phyloP scores from a whole-genome alignment of 1,139 yeast species.

The Lodderomyces theae region DNA sequence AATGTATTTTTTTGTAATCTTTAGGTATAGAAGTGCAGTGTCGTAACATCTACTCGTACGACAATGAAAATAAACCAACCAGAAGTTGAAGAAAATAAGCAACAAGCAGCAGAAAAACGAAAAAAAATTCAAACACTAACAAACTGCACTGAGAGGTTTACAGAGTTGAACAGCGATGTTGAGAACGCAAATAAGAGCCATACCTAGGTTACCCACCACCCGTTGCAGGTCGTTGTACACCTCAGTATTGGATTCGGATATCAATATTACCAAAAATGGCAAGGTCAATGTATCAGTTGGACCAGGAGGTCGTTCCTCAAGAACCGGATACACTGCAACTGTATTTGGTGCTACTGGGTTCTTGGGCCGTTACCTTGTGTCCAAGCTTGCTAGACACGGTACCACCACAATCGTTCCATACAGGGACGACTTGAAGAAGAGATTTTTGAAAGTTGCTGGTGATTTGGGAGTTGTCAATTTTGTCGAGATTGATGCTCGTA shows the following conservation, averaged over 20 bases:
- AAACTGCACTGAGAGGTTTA: too few relatives aligned
- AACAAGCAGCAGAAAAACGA: constrained; percentile 3
- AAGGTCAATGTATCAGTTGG: constrained; percentile 71
- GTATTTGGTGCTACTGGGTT: constrained; percentile 85
- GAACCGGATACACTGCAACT: constrained; percentile 90
- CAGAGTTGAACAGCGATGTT: constrained; percentile 4
- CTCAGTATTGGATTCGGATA: constrained; percentile 51
- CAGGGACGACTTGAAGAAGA: constrained; percentile 76
- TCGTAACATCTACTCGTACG: background rate
- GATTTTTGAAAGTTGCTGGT: constrained; percentile 80
- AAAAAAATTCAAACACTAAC: constrained; percentile 4
- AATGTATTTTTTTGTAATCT: background rate
- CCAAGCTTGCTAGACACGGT: constrained; percentile 80
- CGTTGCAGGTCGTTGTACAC: constrained; percentile 35
- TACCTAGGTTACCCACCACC: constrained; percentile 8
- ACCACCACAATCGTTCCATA: constrained; percentile 73
- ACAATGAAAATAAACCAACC: constrained; percentile 20
- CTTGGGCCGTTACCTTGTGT: constrained; percentile 68
- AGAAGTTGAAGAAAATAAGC: constrained; percentile 15
- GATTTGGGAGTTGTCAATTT: constrained; percentile 86
- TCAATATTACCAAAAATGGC: constrained; percentile 74
- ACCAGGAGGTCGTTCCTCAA: constrained; percentile 79
- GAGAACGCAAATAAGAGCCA: constrained; percentile 4
- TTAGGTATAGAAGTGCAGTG: background rate
- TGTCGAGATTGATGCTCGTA: constrained; percentile 81